These are phyloP conservation scores for Xylaria sp. DNA, from an alignment of 2,329 filamentous ascomycete species.

Conservation along the genomic window DNA sequence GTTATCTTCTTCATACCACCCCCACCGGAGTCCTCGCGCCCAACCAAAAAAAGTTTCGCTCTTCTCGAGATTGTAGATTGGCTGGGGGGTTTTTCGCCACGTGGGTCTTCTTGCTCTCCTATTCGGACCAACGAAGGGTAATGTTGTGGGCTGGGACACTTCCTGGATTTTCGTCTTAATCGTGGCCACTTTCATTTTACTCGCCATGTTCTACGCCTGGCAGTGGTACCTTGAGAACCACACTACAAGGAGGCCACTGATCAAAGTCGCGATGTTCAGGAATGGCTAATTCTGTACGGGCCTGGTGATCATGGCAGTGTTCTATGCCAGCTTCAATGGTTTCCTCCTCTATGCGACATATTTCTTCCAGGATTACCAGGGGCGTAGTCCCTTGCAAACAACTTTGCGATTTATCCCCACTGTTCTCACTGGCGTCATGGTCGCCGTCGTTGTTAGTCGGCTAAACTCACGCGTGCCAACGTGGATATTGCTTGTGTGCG, in stretches of 20 bases:
- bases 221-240: constrained; percentile 54
- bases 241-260: constrained; percentile 50
- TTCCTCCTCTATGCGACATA: constrained; percentile 64
- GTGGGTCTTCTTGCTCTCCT: constrained; percentile 56
- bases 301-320: constrained; percentile 60
- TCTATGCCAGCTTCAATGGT: constrained; percentile 64
- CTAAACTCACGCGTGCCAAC: constrained; percentile 55
- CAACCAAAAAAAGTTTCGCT: constrained; percentile 24
- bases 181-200: constrained; percentile 50
- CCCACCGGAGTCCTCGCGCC: constrained; percentile 34
- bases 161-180: constrained; percentile 58
- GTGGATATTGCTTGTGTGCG: constrained; percentile 52
- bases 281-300: constrained; percentile 56
- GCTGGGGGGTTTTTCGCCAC: constrained; percentile 62
- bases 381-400: constrained; percentile 56
- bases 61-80: constrained; percentile 55
- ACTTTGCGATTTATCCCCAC: constrained; percentile 65
- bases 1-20: constrained; percentile 57
- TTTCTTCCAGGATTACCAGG: constrained; percentile 64
- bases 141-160: constrained; percentile 61
- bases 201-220: constrained; percentile 55
- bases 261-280: constrained; percentile 61
- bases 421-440: constrained; percentile 54
- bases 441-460: constrained; percentile 50
- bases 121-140: constrained; percentile 64